A percentile compares a stretch with the other conserved stretches of the same genome.
These are phyloP conservation scores for Russula emetica DNA, from an alignment of 768 basidiomycete species.

Conservation along the genomic window DNA sequence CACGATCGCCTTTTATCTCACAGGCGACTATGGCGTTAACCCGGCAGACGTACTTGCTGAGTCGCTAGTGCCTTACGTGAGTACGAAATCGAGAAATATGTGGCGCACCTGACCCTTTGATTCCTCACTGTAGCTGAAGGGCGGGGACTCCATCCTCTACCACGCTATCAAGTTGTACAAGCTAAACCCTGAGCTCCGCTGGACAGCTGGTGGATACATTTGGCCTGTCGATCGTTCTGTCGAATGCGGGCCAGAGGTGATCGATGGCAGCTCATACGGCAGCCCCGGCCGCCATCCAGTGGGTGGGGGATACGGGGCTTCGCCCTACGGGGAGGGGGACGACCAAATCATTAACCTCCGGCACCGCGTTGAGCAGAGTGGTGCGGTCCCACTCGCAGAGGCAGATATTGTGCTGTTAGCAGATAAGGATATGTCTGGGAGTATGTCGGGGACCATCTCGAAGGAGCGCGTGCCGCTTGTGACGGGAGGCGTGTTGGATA, in stretches of 20 bases:
- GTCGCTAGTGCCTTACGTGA: slow-evolving; percentile 62
- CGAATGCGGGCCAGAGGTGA: slow-evolving; percentile 50
- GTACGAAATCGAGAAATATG: slow-evolving; percentile 31
- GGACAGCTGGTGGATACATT: slow-evolving; percentile 78
- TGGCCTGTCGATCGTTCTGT: slow-evolving; percentile 73
- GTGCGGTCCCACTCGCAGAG: slow-evolving; percentile 58
- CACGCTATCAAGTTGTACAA: slow-evolving; percentile 76
- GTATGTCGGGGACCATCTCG: slow-evolving; percentile 45
- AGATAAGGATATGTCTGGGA: slow-evolving; percentile 45
- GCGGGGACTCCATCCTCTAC: slow-evolving; percentile 69
- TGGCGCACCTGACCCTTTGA: slow-evolving; percentile 1
- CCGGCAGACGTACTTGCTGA: slow-evolving; percentile 69
- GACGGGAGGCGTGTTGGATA: slow-evolving; percentile 61
- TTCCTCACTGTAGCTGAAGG: slow-evolving; percentile 53
- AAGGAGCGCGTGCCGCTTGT: slow-evolving; percentile 70
- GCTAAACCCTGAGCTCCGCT: slow-evolving; percentile 67
- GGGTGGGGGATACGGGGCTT: slow-evolving; percentile 43
- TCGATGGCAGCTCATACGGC: slow-evolving; percentile 33
- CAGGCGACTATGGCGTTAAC: slow-evolving; percentile 62
- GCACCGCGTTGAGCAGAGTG: slow-evolving; percentile 58
- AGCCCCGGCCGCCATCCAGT: slow-evolving; percentile 39
- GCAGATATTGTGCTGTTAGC: slow-evolving; percentile 58
- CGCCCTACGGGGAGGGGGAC: slow-evolving; percentile 37
- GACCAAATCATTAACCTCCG: slow-evolving; percentile 41
- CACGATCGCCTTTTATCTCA: slow-evolving; percentile 68